Base-by-base conservation (phyloP, 176 grass and related monocot genomes). In the Cenchrus americanus region DNA sequence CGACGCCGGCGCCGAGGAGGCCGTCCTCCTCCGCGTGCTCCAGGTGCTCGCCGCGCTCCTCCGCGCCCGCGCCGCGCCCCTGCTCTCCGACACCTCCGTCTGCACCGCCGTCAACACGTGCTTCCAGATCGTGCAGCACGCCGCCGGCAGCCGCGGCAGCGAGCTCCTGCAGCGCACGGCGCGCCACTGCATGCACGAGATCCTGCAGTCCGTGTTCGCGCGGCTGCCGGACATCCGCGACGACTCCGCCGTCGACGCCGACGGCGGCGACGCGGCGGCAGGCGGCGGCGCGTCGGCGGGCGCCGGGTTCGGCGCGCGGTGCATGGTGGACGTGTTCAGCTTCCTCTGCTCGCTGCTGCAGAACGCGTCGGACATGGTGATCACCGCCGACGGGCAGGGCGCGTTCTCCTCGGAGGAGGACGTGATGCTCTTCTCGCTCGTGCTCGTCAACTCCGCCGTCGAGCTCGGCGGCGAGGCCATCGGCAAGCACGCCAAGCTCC, bases 91-190 rank as follows among this genome's bases (percentile, higher is more conserved):
- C 83, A 84, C 82, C 37, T 88, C 93, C 22, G 85, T 98, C 12
- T 98, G 93, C 85, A 92, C 80, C 19, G 82, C 89, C n/a, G 86
- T 98, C 69, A 95, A 94, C 80, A 90, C 96, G 19, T 93, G 93
- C 89, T 98, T 98, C 80, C 93, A 92, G 79, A 91, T 98, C 61
- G 91, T 96, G 67, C 89, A 98, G 86, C 91, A 98, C 72, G 89
- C 93, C 5, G 89, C 84, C 52, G 57, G 83, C 48, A 81, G 70
- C 47, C 73, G 85, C 15, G 85, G 93, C 14, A 80, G 89, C 34
- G 93, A 98, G 83, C 91, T 98, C 30, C 93, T 98, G 14, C 91
- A 94, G 87, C 85, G 93, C 75, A 83, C 78, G 74, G 89, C 93
- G 23, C 85, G 93, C 11, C 91, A 98, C 73, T 80, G 86, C 66